Conservation (phyloP, 768 basidiomycete genomes). For the Trichaptum fuscoviolaceum region DNA sequence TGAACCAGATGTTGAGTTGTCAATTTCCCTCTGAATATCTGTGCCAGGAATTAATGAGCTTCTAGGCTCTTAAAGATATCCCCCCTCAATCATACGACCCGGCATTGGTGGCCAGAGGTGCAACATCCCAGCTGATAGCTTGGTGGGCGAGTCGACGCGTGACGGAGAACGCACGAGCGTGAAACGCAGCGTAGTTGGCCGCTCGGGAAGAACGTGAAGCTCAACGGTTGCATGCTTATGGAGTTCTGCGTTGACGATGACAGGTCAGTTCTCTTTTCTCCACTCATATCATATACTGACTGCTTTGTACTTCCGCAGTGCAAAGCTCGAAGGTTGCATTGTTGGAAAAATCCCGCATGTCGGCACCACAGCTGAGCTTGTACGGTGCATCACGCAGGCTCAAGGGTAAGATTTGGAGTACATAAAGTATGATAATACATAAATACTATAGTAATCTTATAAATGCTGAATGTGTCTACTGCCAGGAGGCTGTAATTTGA, state of each 20-base stretch:
- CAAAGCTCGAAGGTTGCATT: conserved; percentile 71
- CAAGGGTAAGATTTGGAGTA: no score
- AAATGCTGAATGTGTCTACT: no score
- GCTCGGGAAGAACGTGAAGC: conserved; percentile 78
- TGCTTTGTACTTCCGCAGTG: conserved; percentile 37
- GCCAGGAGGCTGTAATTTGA: no score
- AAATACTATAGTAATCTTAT: no score
- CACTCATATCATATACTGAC: conserved; percentile 3
- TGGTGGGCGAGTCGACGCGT: conserved; percentile 80
- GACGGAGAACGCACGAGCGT: conserved; percentile 77
- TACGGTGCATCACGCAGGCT: conserved; percentile 66
- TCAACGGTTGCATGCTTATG: conserved; percentile 67
- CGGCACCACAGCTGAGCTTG: conserved; percentile 62
- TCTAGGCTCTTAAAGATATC: conserved; percentile 1
- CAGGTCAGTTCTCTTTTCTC: conserved; percentile 47
- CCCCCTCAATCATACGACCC: conserved; percentile 56
- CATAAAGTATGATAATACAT: no score
- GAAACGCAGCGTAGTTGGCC: conserved; percentile 73
- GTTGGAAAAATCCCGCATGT: conserved; percentile 71
- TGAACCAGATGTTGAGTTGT: conserved; percentile 66
- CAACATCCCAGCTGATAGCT: conserved; percentile 75
- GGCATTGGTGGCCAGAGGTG: conserved; percentile 69
- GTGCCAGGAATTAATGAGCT: neutral
- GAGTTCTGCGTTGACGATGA: conserved; percentile 89
- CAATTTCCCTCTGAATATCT: neutral